Base-by-base conservation (phyloP, 225 moss, liverwort and hornwort genomes). In the Marchantia polymorpha region DNA sequence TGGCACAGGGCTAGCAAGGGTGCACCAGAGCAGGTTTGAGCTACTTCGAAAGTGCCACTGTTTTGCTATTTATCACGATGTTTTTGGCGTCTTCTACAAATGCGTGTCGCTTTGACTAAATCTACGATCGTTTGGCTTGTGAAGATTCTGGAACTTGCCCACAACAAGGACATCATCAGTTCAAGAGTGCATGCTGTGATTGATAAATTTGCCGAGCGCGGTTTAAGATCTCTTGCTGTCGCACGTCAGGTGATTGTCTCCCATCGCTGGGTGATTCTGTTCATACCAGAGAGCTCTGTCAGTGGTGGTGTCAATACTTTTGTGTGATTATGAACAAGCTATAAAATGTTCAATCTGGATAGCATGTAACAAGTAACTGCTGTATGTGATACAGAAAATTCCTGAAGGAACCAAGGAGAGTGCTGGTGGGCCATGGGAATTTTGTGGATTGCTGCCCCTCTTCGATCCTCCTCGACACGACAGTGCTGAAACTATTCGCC, bases 1-100 rank as follows among this genome's bases (percentile, higher is more conserved):
- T 91, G 91, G 93, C 89, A 90, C 77, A 89, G 93, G 72, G 76
- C 84, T 17, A 93, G 89, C 82, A 93, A 93, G 82, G 93, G 93
- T 78, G 93, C 93, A 25, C 93, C 93, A 0, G 93, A 93, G 85
- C 93, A 90, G 90, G 91, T 92, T 52, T 71, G 71, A 4, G 3
- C 39, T 39, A 39, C 39, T 5, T 39, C 39, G 39, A 39, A 39
- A 39, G 5, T 29, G 15, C 0, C 10, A 27, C 31, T 14, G 0
- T 25, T 9, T 0, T 60, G 12, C 7, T 0, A 60, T 2, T 16
- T 16, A 15, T 12, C 12, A 53, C 4, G 10, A 20, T 13, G 7
- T 54, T 22, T 25, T 50, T 52, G 11, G 72, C 23, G 15, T 69
- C 10, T 69, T 69, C 31, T 39, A 20, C n/a, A 20, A 51, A 10